Evolutionary conservation across 2,329 filamentous ascomycete species (phyloP), one percentile per base, ranked within the genome.

Genomic region (Colletotrichum sublineola): DNA sequence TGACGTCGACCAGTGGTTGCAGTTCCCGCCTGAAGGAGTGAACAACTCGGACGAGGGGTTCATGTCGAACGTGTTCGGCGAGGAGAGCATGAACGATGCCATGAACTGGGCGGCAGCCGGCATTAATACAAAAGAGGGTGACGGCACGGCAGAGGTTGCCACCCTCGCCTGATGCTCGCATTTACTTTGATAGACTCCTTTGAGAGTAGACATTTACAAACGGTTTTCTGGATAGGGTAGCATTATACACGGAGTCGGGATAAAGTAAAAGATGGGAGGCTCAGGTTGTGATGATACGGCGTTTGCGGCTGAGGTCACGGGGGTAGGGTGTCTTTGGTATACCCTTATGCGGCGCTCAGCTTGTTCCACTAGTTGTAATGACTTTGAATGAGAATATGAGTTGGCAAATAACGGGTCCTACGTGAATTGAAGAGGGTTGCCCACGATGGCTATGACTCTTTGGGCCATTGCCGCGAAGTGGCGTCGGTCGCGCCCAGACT

Each of bases 1-100:
- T 71, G 87, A 90, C 67, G 87, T 89, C 65, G 87, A 89, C 69
- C 87, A 89, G 75, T 90, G 87, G 86, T 81, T 90, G 31, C 86
- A 90, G 71, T 90, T 89, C 73, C 87, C 87, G 7, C 83, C 84
- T 1, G 87, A 89, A 62, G 85, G 84, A 8, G 82, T 82, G 14
- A 83, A 81, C 71, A 80, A 79, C 46, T 76, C 78, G 9, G 83
- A 82, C n/a, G 82, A 83, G 36, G 79, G 79, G 33, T 75, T 83
- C 57, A 80, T 82, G 75, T 77, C 77, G 8, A 79, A 78, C 7
- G 76, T 83, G 33, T 80, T 83, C 63, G 77, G 73, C 11, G 73
- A 74, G 36, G 68, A 75, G 20, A 61, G 63, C 55, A 75, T 76
- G 68, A 68, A 68, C 31, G 75, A 74, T 40, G 75, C 74, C 55